Evolutionary conservation across 2,329 filamentous ascomycete species (phyloP).

Genomic region (Monosporascus ibericus): DNA sequence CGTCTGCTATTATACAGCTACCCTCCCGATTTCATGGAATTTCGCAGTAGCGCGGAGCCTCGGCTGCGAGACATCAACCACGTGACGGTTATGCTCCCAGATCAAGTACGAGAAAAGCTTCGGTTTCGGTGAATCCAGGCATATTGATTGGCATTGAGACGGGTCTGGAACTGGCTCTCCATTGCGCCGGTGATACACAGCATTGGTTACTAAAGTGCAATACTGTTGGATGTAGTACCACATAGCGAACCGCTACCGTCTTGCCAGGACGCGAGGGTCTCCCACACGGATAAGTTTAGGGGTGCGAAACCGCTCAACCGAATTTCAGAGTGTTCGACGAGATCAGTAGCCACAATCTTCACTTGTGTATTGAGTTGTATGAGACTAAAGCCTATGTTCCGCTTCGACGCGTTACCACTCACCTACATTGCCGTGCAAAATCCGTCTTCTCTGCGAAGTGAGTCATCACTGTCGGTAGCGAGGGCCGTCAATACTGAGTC

Average conservation of each 20-base stretch:
- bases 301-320: too few relatives aligned
- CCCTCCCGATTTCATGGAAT: not conserved
- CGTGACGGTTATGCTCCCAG: constrained; percentile 5
- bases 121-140: not conserved
- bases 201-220: not conserved
- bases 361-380: too few relatives aligned
- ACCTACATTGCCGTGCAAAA: not conserved
- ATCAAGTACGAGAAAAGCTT: constrained; percentile 1
- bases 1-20: not conserved
- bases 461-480: not conserved
- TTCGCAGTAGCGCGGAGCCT: not conserved
- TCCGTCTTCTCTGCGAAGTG: not conserved
- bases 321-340: too few relatives aligned
- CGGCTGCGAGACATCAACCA: not conserved
- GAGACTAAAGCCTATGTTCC: too few relatives aligned
- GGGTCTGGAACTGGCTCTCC: not conserved
- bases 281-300: too few relatives aligned
- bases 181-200: not conserved
- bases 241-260: too few relatives aligned
- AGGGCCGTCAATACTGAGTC: not conserved
- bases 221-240: too few relatives aligned
- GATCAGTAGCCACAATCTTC: too few relatives aligned
- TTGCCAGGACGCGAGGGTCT: too few relatives aligned
- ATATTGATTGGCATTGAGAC: not conserved
- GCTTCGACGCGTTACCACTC: not conserved